Percentiles rank a stretch among this genome's conserved stretches.
phyloP scores from a whole-genome alignment of 768 basidiomycete species.

The Tulasnella sp. region DNA sequence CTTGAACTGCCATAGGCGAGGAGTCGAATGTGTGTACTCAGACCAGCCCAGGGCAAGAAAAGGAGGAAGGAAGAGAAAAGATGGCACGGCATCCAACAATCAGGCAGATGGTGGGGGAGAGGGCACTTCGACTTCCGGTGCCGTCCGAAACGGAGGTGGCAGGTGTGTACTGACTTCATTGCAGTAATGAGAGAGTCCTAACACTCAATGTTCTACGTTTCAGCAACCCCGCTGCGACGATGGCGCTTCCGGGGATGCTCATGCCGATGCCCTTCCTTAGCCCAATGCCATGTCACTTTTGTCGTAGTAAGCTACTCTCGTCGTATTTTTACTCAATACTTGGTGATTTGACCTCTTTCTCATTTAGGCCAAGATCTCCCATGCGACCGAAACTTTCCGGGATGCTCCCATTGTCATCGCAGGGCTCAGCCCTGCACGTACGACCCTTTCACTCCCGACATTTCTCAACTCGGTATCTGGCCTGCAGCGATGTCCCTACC shows the following conservation, averaged over 20 bases:
- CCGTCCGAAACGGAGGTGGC: not conserved
- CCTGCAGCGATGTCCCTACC: constrained; percentile 12
- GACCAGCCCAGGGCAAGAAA: constrained; percentile 12
- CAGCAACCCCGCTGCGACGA: not conserved
- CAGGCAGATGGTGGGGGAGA: constrained; percentile 1
- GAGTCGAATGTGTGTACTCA: constrained; percentile 22
- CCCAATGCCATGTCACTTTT: constrained; percentile 22
- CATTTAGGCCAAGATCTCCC: constrained; percentile 18
- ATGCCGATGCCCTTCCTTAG: constrained; percentile 24
- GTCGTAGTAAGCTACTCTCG: constrained; percentile 2
- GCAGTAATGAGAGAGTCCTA: too few relatives aligned
- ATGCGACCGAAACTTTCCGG: constrained; percentile 16
- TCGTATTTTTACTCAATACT: not conserved
- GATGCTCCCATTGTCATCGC: constrained; percentile 18
- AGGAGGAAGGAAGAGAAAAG: constrained; percentile 23
- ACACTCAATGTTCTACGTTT: not conserved
- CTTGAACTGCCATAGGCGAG: constrained; percentile 19
- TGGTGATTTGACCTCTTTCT: not conserved
- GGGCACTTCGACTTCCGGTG: not conserved
- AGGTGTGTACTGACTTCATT: not conserved
- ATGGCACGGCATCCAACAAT: not conserved
- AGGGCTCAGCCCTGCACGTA: constrained; percentile 12
- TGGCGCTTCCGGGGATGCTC: constrained; percentile 16
- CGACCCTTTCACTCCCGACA: constrained; percentile 20
- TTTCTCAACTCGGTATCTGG: constrained; percentile 19